Conservation (phyloP, 768 basidiomycete genomes). For the Russula sp. region DNA sequence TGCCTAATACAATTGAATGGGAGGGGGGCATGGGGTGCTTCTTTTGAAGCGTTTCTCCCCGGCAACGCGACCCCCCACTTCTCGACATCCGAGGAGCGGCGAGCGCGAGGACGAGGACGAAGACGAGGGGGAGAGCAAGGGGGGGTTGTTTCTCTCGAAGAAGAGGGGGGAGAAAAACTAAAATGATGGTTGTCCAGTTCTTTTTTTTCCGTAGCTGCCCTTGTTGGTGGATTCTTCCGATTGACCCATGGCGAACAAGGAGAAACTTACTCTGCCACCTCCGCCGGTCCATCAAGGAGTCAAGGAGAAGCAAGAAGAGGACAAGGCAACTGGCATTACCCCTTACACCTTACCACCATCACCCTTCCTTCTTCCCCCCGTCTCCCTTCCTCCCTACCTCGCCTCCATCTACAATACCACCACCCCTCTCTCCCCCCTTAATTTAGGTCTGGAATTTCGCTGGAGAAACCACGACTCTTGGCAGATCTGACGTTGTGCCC, state of each 20-base stretch:
- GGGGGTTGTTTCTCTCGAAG: no score
- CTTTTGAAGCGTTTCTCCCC: background rate
- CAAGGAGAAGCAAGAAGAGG: background rate
- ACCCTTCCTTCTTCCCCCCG: background rate
- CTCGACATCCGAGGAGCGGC: background rate
- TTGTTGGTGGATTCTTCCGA: slow-evolving; percentile 3
- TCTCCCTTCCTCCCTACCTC: background rate
- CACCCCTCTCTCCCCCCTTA: background rate
- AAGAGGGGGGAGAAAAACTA: background rate
- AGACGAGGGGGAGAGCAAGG: no score
- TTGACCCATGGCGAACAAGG: background rate
- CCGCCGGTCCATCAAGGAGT: background rate
- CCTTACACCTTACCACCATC: background rate
- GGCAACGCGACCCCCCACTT: background rate
- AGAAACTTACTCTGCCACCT: background rate
- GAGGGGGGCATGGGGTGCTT: no score
- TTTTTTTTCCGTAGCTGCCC: no score
- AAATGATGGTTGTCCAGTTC: background rate
- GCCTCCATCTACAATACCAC: background rate
- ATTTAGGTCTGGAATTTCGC: background rate
- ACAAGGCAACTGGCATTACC: background rate
- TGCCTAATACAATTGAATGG: slow-evolving; percentile 2
- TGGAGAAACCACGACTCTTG: background rate
- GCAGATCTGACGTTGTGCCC: background rate
- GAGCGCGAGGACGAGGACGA: no score